Evolutionary conservation across 2,329 filamentous ascomycete species (phyloP).

Genomic region (Talaromyces islandicus): DNA sequence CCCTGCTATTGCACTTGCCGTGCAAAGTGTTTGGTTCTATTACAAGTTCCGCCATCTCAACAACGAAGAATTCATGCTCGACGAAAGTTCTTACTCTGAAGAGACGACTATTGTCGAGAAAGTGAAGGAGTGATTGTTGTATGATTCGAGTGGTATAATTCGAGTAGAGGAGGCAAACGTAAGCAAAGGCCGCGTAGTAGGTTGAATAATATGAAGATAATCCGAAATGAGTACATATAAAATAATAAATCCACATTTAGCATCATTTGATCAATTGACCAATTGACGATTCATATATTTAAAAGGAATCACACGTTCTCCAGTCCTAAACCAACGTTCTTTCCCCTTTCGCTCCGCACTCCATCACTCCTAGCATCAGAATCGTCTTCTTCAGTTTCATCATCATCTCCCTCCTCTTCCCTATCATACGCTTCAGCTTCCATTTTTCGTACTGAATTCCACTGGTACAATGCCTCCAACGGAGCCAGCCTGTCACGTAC

Average conservation of each 20-base stretch:
- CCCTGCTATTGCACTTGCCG: constrained; percentile 43
- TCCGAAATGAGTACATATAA: neutral
- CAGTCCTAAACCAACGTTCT: neutral
- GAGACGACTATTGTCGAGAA: neutral
- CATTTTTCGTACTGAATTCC: constrained; percentile 2
- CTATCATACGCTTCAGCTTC: neutral
- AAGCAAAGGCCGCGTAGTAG: neutral
- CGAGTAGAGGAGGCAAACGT: neutral
- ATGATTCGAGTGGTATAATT: neutral
- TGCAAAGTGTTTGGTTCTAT: constrained; percentile 46
- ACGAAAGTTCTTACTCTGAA: neutral
- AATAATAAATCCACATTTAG: neutral
- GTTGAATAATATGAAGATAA: neutral
- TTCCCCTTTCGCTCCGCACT: neutral
- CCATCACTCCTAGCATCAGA: neutral
- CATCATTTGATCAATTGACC: neutral
- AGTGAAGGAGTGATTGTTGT: neutral
- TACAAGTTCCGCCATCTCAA: constrained; percentile 43
- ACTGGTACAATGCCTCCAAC: constrained; percentile 3
- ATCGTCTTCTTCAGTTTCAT: neutral
- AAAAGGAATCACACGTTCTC: neutral
- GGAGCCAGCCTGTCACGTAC: neutral
- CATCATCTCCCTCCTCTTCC: neutral
- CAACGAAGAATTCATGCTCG: constrained; percentile 42
- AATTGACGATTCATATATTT: neutral